Evolutionary conservation across 805 yeast genomes (phyloP), one percentile per base, ranked within the genome.

Genomic region (Candida orba): DNA sequence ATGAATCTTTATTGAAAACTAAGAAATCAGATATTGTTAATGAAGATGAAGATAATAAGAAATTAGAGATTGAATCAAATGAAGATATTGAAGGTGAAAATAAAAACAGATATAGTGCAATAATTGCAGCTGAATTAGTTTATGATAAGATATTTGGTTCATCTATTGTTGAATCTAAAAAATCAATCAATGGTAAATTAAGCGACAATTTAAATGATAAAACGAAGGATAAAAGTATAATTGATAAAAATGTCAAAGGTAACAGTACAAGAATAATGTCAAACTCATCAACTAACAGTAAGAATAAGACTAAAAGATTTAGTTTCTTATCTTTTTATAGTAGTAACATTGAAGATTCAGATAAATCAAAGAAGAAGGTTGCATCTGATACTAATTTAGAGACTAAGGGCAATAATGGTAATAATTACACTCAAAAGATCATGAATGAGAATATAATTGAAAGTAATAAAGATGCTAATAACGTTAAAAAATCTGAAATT

Each of bases 301-400:
- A 45, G 4, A 48, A 42, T 34, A 59, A 62, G 39, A 51, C 50
- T 36, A 69, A 68, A 49, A 58, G 75, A 48, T 69, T 69, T 49
- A 68, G 73, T 50, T 58, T 70, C 39, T 49, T 69, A 29, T 66
- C 73, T 4, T 62, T 66, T 50, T 62, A 64, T 44, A 38, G 39
- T 34, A 30, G 34, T 14, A 41, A 14, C 40, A 51, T 12, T 3
- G 29, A 27, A 10, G 29, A 27, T 27, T 27, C 29, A 10, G 29
- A 27, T 27, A 27, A 27, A 27, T 5, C 12, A 10, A 27, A 10
- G 13, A 27, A 27, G 29, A 27, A 27, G 9, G 29, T 27, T 27
- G 29, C 6, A 10, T 27, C 12, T 10, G 29, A 27, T 9, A 27
- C 29, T 9, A 25, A 8, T 24, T 24, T 12, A 24, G 27, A 24